Conservation (phyloP, 2,329 filamentous ascomycete species). For the Phaeosphaeriaceae sp. region DNA sequence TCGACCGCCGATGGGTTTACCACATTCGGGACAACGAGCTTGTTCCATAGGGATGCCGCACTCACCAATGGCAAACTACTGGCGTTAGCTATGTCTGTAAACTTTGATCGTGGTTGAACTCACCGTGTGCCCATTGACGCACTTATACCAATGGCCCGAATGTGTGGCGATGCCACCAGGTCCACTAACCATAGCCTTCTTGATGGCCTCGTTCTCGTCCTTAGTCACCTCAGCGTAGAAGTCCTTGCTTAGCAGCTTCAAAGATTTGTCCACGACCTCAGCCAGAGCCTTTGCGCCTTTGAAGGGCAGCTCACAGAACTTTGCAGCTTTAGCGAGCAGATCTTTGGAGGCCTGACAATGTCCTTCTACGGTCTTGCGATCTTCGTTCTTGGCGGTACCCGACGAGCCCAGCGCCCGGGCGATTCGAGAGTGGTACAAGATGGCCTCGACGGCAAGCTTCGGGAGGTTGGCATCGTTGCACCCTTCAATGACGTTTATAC, state of each 20-base stretch:
- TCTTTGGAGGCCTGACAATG: conserved; percentile 26
- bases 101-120: background rate
- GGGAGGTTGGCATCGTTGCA: conserved; percentile 43
- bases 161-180: conserved; percentile 49
- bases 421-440: conserved; percentile 43
- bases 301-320: conserved; percentile 45
- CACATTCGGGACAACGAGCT: conserved; percentile 69
- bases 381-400: conserved; percentile 7
- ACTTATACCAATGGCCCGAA: conserved; percentile 68
- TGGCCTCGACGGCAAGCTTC: conserved; percentile 48
- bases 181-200: conserved; percentile 57
- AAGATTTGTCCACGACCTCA: conserved; percentile 32
- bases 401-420: conserved; percentile 31
- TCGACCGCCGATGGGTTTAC: conserved; percentile 62
- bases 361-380: conserved; percentile 13
- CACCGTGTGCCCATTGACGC: conserved; percentile 62
- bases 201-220: conserved; percentile 55
- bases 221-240: conserved; percentile 52
- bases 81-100: conserved; percentile 3
- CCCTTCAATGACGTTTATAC: conserved; percentile 37
- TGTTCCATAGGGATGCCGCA: conserved; percentile 71
- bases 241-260: conserved; percentile 38
- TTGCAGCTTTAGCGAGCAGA: conserved; percentile 36
- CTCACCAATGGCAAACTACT: conserved; percentile 66
- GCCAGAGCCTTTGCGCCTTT: conserved; percentile 31